Evolutionary conservation across 2,329 filamentous ascomycete genomes (phyloP).

Genomic region (Exophiala sp.): DNA sequence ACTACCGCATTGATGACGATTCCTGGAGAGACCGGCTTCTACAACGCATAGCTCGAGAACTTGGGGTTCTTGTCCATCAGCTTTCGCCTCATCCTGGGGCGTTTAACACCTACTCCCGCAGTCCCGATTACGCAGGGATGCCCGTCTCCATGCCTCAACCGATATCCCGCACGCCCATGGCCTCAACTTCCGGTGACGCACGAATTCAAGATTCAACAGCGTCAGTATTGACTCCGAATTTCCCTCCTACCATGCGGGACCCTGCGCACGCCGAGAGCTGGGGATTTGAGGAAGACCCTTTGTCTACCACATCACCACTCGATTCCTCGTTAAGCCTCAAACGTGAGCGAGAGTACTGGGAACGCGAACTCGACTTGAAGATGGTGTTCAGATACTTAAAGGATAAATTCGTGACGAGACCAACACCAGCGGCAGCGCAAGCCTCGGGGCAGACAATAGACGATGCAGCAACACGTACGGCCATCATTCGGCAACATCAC

Average conservation of each 20-base stretch:
- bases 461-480: constrained; percentile 68
- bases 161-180: constrained; percentile 30
- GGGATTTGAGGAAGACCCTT: constrained; percentile 59
- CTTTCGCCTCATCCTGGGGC: constrained; percentile 81
- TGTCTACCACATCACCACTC: constrained; percentile 45
- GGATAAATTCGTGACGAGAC: constrained; percentile 56
- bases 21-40: constrained; percentile 72
- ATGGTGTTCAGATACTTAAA: constrained; percentile 86
- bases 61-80: constrained; percentile 76
- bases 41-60: constrained; percentile 76
- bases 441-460: constrained; percentile 44
- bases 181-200: constrained; percentile 29
- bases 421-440: constrained; percentile 39
- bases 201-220: constrained; percentile 10
- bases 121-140: constrained; percentile 69
- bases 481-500: constrained; percentile 81
- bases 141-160: constrained; percentile 43
- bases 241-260: constrained; percentile 45
- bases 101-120: constrained; percentile 72
- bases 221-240: constrained; percentile 37
- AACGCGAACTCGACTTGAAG: constrained; percentile 81
- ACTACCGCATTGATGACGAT: constrained; percentile 26
- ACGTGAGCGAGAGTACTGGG: constrained; percentile 73
- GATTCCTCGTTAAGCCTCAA: constrained; percentile 40
- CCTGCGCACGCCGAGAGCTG: constrained; percentile 53